phyloP scores from a whole-genome alignment of 306 rosid genomes.

The Rosa lucieae region DNA sequence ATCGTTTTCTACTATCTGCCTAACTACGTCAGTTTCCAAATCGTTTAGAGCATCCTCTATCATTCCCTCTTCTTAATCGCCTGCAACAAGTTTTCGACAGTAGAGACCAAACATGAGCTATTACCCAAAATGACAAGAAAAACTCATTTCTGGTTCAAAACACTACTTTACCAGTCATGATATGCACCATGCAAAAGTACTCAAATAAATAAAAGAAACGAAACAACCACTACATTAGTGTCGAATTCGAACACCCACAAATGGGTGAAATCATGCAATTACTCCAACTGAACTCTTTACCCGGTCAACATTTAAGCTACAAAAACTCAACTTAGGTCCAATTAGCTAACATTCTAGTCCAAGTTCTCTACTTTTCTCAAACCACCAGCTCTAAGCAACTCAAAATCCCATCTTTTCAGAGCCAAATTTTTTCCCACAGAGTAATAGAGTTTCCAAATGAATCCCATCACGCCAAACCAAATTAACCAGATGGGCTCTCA shows the following conservation, averaged over 20 bases:
- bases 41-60: constrained; percentile 17
- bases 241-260: not conserved
- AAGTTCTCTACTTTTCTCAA: not conserved
- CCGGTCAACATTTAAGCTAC: not conserved
- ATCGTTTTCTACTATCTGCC: constrained; percentile 2
- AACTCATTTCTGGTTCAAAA: not conserved
- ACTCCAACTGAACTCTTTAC: not conserved
- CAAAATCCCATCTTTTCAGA: not conserved
- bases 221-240: not conserved
- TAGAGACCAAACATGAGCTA: constrained; percentile 9
- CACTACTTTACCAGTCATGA: not conserved
- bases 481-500: not conserved
- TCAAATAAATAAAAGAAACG: not conserved
- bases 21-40: constrained; percentile 9
- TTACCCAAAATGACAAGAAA: not conserved
- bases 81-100: constrained; percentile 23
- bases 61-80: constrained; percentile 24
- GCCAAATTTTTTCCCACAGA: not conserved
- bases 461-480: not conserved
- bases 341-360: not conserved
- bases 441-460: not conserved
- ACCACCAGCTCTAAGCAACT: constrained; percentile 6
- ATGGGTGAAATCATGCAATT: not conserved
- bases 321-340: not conserved
- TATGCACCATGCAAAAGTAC: not conserved